Base-by-base conservation (phyloP, 2,329 filamentous ascomycete genomes). In the Penicillium crustosum region DNA sequence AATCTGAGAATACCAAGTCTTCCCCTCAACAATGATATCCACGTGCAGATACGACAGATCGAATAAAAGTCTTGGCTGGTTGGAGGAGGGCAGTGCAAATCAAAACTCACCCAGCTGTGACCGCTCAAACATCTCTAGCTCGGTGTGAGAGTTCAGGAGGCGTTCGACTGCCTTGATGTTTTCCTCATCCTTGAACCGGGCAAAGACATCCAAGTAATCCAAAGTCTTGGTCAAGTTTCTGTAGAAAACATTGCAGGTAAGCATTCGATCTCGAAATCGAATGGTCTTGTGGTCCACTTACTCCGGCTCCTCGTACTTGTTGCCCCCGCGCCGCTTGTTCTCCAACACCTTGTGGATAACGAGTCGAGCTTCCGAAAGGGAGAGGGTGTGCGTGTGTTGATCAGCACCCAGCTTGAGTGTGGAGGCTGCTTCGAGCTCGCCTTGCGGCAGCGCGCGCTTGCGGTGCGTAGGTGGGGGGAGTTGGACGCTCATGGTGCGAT, bases 81-180 rank as follows among this genome's bases (percentile, higher is more conserved):
- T 23, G 15, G 33, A 35, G 44, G 33, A 35, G 44, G 55, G 38
- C 50, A 38, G 52, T 44, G 47, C 25, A 45, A 19, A 51, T 50
- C 38, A 42, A 38, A 48, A 77, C 82, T 59, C 81, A 93, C 92
- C 93, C 62, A 97, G 82, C 78, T 97, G 91, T 44, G 91, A 93
- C 69, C 91, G 86, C 83, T 99, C 94, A 73, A 97, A 97, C 74
- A 92, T 90, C 70, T 91, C 90, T 67, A 99, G 80, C 73, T 91
- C 86, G 27, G 75, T 77, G 71, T 91, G 89, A 58, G 88, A 85
- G 65, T 89, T 89, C 62, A 97, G 83, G 67, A 97, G 81, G 59
- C 91, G 86, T 77, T 96, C 92, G 33, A 97, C 91, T n/a, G 91
- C 90, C 78, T 96, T 90, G 71, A 96, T 90, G 66, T 94, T 94